These are phyloP conservation scores for Phytophthora ohioensis DNA, from an alignment of 352 stramenopile genomes.

Conservation along the genomic window DNA sequence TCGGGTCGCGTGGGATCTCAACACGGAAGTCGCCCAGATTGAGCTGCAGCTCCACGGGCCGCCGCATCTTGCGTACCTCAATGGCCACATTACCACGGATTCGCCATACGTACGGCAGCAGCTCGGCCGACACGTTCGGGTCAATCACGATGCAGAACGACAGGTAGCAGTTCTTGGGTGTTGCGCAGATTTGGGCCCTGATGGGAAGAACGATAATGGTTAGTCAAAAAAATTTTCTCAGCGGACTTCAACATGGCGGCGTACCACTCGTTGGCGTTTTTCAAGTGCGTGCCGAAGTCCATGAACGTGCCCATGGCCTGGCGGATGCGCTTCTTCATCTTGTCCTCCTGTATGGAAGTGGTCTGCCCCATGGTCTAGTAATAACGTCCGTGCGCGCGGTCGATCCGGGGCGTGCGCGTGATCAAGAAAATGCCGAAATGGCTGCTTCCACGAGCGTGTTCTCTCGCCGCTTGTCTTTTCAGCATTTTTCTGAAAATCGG, in stretches of 20 bases:
- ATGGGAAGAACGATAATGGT: conserved; percentile 15
- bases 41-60: conserved; percentile 48
- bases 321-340: conserved; percentile 76
- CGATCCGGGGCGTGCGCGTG: not conserved
- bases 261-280: conserved; percentile 85
- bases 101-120: conserved; percentile 80
- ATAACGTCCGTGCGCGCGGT: conserved; percentile 4
- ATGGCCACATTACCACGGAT: conserved; percentile 74
- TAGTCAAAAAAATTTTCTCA: not conserved
- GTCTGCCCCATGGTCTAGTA: conserved; percentile 65
- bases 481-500: conserved; percentile 27
- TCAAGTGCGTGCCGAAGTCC: conserved; percentile 75
- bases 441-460: conserved; percentile 17
- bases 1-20: conserved; percentile 27
- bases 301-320: conserved; percentile 77
- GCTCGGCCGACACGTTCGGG: conserved; percentile 59
- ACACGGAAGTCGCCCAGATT: conserved; percentile 37
- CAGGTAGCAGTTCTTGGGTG: conserved; percentile 79
- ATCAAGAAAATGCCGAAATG: conserved; percentile 41
- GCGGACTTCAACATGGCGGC: conserved; percentile 27
- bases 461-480: conserved; percentile 14
- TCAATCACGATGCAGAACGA: conserved; percentile 82
- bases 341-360: conserved; percentile 73
- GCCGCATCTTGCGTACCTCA: conserved; percentile 79
- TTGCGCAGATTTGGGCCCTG: conserved; percentile 75